Evolutionary conservation across 1,284 basidiomycete species (phyloP), one percentile per base, ranked within the genome.

Genomic region (Marasmius fiardii): DNA sequence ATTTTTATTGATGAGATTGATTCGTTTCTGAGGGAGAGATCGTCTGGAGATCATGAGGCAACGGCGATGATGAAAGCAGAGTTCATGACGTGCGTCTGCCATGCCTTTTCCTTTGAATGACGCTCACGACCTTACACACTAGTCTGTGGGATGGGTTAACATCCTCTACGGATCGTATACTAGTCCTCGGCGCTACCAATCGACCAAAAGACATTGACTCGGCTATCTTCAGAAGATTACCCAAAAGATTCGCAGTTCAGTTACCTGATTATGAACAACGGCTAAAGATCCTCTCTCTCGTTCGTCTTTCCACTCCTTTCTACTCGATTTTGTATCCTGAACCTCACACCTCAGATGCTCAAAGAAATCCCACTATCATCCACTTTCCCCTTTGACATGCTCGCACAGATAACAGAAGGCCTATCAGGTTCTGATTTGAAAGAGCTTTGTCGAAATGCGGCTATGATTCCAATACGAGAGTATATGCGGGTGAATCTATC

Each of bases 11-110:
- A 99, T 67, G 97, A 99, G 72, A 93, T 99, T 44, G 97, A 99
- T 65, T 93, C 91, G 7, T 94, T 99, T 71, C 75, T 99, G 70
- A 79, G 96, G 55, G 93, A 98, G 70, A 79, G 97, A 59, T 82
- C 81, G 43, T 83, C 86, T 53, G 89, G 90, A 11, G 97, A 99
- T 67, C 97, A 99, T 71, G 97, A 99, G 67, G 96, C 95, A 47
- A 98, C 95, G 24, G 93, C 90, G 4, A 98, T 98, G 95, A 97
- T 99, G 87, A 99, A 99, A 75, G 96, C 96, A 1, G 96, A 99
- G 68, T 99, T 99, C 70, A 98, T 99, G 95, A 97, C 94, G 87
- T 93, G 72, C 64, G 91, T 75, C 26, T 37, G 23, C 33, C 10
- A 37, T 54, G 7, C 24, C n/a, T 39, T 11, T 50, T 53, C 37